Evolutionary conservation across 805 yeast species (phyloP), one percentile per base, ranked within the genome.

Genomic region (Ogataea pignaliae): DNA sequence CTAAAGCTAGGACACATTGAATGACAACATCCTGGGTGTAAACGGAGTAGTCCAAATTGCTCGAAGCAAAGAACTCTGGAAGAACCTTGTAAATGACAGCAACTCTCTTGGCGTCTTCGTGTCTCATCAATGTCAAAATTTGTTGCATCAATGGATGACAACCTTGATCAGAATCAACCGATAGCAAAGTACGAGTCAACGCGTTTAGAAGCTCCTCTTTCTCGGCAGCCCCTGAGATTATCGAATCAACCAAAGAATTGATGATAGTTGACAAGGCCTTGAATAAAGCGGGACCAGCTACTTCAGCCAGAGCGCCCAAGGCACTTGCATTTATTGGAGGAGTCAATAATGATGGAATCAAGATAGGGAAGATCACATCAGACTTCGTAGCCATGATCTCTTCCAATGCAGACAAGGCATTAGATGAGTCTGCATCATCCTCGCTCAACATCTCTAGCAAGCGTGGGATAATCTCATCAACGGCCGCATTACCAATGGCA

Each of bases 321-420:
- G 97, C 95, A 43, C 77, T 74, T n/a, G 96, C 95, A 67, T 89
- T 88, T 43, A 90, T 81, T 13, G 97, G 97, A 7, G 88, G 82
- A 6, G 80, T 63, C 59, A 91, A 72, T 59, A 93, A 73, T 0
- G 95, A 78, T 36, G 98, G 97, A 46, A 91, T 75, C 60, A 93
- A 76, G 39, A 88, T 85, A 39, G 98, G 97, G 89, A 95, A 89
- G 44, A 95, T 87, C 3, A 87, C 83, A 46, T 88, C 95, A 7
- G 97, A 76, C 57, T 87, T 88, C 2, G 89, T 82, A 10, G 93
- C 78, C 95, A 91, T 87, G 55, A 93, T 85, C 59, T 90, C 97
- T 66, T 85, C 83, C 52, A 93, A 74, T 8, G 98, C 99, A 42
- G 82, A 73, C 52, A 93, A 75, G 1, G 99, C 97, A 57, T 78